These are phyloP conservation scores for Sphenostylis stenocarpa DNA, from an alignment of 306 rosid genomes.

Conservation along the genomic window DNA sequence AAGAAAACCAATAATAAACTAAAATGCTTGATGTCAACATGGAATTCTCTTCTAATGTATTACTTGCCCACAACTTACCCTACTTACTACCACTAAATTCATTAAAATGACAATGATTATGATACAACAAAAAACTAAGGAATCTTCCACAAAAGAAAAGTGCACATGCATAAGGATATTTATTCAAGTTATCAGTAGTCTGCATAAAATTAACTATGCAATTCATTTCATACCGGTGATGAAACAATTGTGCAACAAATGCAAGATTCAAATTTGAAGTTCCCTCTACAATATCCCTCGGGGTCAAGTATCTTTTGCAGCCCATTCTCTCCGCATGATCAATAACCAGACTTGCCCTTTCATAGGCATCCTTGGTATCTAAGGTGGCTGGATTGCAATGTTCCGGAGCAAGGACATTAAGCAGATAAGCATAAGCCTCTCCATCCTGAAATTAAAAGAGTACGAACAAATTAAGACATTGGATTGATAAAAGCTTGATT, in stretches of 20 bases:
- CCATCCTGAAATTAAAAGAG: constrained; percentile 60
- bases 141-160: neutral
- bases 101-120: neutral
- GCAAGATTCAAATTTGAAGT: constrained; percentile 88
- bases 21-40: constrained; percentile 9
- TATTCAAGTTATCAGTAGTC: neutral
- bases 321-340: constrained; percentile 98
- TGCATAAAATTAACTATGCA: constrained; percentile 1
- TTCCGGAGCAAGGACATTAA: constrained; percentile 96
- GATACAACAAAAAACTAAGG: too few species aligned
- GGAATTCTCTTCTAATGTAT: neutral
- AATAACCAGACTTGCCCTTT: constrained; percentile 77
- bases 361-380: constrained; percentile 64
- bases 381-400: constrained; percentile 74
- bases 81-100: neutral
- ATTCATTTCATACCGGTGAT: constrained; percentile 62
- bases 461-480: constrained; percentile 24
- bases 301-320: constrained; percentile 82
- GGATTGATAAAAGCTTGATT: constrained; percentile 14
- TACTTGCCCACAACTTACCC: neutral
- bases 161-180: neutral
- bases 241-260: constrained; percentile 94
- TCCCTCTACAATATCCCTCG: constrained; percentile 84
- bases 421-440: constrained; percentile 93
- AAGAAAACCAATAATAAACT: neutral